phyloP scores from a whole-genome alignment of 352 stramenopile species.

The Globisporangium cystogenes region DNA sequence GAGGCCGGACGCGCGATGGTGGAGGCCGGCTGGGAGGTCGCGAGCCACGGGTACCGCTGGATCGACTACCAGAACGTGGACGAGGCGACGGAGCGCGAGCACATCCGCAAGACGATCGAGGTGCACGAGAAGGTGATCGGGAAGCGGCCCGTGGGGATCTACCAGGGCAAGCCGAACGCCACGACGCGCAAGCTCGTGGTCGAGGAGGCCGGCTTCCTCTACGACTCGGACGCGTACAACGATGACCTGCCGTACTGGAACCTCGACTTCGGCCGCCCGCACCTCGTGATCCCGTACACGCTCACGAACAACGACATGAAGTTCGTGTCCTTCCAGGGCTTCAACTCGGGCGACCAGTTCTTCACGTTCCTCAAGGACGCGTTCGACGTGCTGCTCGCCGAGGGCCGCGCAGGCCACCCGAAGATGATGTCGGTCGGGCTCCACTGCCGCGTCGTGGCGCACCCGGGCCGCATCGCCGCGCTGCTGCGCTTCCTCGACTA shows the following conservation, averaged over 20 bases:
- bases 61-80: conserved; percentile 95
- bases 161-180: conserved; percentile 94
- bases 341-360: conserved; percentile 92
- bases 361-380: conserved; percentile 91
- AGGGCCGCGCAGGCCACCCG: conserved; percentile 77
- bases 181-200: conserved; percentile 90
- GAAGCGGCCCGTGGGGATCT: conserved; percentile 91
- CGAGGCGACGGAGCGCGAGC: conserved; percentile 87
- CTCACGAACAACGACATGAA: conserved; percentile 97
- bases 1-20: conserved; percentile 88
- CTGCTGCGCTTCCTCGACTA: conserved; percentile 94
- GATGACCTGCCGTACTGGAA: conserved; percentile 96
- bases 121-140: conserved; percentile 89
- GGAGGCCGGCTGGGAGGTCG: conserved; percentile 91
- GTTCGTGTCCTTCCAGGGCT: conserved; percentile 90
- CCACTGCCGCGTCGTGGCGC: conserved; percentile 89
- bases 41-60: conserved; percentile 93
- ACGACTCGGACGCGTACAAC: conserved; percentile 94
- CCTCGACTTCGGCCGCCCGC: conserved; percentile 78
- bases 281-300: conserved; percentile 96
- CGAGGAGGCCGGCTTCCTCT: conserved; percentile 93
- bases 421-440: conserved; percentile 97
- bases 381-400: conserved; percentile 85
- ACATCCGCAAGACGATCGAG: conserved; percentile 90
- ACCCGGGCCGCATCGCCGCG: conserved; percentile 86